These are phyloP conservation scores for Cladophialophora exuberans DNA, from an alignment of 2,329 filamentous ascomycete species.

Conservation along the genomic window DNA sequence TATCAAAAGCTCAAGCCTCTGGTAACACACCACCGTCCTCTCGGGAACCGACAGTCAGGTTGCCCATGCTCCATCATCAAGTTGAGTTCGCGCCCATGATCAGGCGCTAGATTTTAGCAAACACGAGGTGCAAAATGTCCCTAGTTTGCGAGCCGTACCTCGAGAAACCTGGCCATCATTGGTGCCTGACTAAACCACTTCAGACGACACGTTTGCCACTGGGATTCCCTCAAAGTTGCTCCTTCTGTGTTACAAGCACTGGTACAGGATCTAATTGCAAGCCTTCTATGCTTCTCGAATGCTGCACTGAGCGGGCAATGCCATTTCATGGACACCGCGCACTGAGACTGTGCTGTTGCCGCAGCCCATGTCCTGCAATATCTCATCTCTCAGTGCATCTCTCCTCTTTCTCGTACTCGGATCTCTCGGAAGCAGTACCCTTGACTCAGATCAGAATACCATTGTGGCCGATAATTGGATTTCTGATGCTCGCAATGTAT, in stretches of 20 bases:
- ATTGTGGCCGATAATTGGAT: too few relatives aligned
- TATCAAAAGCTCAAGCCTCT: constrained; percentile 10
- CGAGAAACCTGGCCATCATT: not conserved
- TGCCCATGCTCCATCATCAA: constrained; percentile 1
- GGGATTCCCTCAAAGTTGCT: not conserved
- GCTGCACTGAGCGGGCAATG: too few relatives aligned
- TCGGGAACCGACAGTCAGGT: constrained; percentile 6
- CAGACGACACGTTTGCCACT: not conserved
- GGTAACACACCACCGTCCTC: not conserved
- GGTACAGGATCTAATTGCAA: too few relatives aligned
- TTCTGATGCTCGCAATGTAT: too few relatives aligned
- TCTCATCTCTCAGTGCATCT: too few relatives aligned
- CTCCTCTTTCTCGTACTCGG: too few relatives aligned
- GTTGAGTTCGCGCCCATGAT: not conserved
- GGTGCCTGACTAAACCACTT: not conserved
- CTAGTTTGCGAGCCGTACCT: not conserved
- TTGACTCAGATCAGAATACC: too few relatives aligned
- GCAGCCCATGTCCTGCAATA: too few relatives aligned
- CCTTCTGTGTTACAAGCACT: not conserved
- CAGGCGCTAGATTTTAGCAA: constrained; percentile 10
- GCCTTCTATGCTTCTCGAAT: too few relatives aligned
- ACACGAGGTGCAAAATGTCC: not conserved
- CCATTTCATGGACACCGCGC: too few relatives aligned
- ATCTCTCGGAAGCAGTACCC: too few relatives aligned
- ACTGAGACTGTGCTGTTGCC: too few relatives aligned